A percentile compares a stretch with the other conserved stretches of the same genome.
Conservation (phyloP, 208 protist genomes). For the Sergeia podlipaevii region DNA sequence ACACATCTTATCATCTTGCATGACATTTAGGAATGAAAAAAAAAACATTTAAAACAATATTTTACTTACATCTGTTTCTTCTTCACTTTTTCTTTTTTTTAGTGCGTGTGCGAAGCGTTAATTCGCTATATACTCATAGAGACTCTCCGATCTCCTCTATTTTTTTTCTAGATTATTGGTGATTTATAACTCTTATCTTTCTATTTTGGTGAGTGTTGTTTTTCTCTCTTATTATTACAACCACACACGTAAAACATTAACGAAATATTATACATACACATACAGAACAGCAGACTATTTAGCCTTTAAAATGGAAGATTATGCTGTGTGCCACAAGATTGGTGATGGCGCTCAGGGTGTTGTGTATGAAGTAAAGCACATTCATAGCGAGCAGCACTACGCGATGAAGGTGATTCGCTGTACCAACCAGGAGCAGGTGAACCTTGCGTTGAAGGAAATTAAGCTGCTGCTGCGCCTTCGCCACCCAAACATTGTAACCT, state of each 20-base stretch:
- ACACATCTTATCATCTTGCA: background rate
- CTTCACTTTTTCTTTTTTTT: conserved; percentile 16
- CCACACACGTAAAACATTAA: too few species aligned
- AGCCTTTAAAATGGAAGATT: conserved; percentile 68
- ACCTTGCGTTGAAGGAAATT: conserved; percentile 81
- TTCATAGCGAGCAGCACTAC: conserved; percentile 37
- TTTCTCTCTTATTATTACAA: background rate
- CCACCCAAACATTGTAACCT: conserved; percentile 80
- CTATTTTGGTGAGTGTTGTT: background rate
- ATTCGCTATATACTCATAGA: background rate
- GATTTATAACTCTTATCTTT: conserved; percentile 9
- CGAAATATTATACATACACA: background rate
- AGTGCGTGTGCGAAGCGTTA: background rate
- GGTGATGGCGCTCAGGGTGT: conserved; percentile 77
- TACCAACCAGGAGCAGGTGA: conserved; percentile 53
- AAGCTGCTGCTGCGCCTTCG: conserved; percentile 77
- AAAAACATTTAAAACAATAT: background rate
- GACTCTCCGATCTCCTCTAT: background rate
- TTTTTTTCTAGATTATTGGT: background rate
- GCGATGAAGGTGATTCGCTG: conserved; percentile 88
- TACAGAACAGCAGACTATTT: too few species aligned
- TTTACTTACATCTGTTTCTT: background rate
- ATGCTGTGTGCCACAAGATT: conserved; percentile 54
- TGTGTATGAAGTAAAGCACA: conserved; percentile 71
- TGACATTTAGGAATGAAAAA: too few species aligned